phyloP scores from a whole-genome alignment of 306 rosid genomes.

The Trifolium dubium region DNA sequence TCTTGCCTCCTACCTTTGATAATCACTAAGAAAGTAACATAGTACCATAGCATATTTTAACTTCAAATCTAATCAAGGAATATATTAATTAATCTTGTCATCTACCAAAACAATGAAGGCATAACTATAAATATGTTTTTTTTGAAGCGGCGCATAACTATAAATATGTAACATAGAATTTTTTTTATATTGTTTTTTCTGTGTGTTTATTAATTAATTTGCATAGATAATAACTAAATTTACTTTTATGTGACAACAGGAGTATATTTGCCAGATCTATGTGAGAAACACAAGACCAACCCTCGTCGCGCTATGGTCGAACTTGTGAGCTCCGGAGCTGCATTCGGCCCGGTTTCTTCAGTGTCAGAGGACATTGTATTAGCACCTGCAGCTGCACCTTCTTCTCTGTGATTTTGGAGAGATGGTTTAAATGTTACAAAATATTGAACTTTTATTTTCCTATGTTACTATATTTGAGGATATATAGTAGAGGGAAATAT shows the following conservation, averaged over 20 bases:
- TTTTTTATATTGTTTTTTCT: background rate
- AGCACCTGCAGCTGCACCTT: constrained; percentile 44
- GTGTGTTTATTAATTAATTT: background rate
- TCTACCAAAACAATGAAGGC: background rate
- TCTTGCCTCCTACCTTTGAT: constrained; percentile 17
- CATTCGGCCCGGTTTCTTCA: constrained; percentile 39
- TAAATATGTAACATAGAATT: background rate
- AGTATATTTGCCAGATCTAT: constrained; percentile 71
- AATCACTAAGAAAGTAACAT: constrained; percentile 29
- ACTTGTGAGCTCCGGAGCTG: constrained; percentile 65
- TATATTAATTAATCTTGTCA: constrained; percentile 28
- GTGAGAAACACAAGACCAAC: constrained; percentile 56
- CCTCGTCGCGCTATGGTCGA: constrained; percentile 74
- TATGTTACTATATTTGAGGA: constrained; percentile 4
- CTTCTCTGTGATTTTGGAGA: constrained; percentile 21
- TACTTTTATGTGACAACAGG: constrained; percentile 48
- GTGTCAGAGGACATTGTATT: constrained; percentile 23
- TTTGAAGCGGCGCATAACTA: too few relatives aligned
- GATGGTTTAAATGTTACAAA: background rate
- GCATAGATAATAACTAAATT: background rate
- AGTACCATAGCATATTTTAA: constrained; percentile 22
- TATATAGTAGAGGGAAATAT: background rate
- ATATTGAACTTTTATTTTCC: constrained; percentile 1
- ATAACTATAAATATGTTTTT: background rate
- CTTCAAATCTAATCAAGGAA: constrained; percentile 43